These are phyloP conservation scores for Hemileccinum rubropunctum DNA, from an alignment of 768 basidiomycete species.

Conservation along the genomic window DNA sequence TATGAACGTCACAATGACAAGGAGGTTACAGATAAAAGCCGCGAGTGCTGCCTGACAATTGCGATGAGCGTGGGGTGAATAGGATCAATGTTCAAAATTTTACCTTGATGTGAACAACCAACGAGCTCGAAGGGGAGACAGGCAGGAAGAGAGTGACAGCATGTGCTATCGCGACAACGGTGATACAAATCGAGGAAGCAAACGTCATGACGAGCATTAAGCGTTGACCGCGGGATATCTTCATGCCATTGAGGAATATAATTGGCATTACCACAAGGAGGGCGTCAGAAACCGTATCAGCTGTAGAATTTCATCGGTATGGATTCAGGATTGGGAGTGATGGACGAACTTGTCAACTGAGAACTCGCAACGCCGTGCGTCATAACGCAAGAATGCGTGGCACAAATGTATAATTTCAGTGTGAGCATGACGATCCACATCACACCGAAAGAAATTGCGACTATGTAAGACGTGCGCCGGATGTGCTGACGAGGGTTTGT, in stretches of 20 bases:
- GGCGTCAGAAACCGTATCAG: constrained; percentile 18
- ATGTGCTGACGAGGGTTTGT: background rate
- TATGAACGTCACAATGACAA: constrained; percentile 16
- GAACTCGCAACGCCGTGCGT: constrained; percentile 1
- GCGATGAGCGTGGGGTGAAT: background rate
- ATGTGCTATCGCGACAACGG: constrained; percentile 13
- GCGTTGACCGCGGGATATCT: constrained; percentile 9
- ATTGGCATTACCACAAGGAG: constrained; percentile 15
- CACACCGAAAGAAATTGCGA: constrained; percentile 8
- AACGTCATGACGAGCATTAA: constrained; percentile 21
- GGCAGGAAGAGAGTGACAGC: constrained; percentile 10
- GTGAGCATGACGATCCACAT: constrained; percentile 13
- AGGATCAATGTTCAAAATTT: background rate
- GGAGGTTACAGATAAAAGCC: constrained; percentile 20
- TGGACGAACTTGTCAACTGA: constrained; percentile 15
- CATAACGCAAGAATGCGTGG: background rate
- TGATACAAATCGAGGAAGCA: constrained; percentile 21
- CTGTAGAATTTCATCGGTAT: constrained; percentile 6
- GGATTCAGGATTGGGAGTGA: background rate
- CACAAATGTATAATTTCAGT: constrained; percentile 6
- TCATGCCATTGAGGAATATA: constrained; percentile 12
- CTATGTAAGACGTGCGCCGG: background rate
- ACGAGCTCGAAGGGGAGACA: background rate
- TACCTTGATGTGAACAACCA: constrained; percentile 22
- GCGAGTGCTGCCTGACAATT: constrained; percentile 19